phyloP scores from a whole-genome alignment of 495 filamentous ascomycete genomes.

The Podospora comata region DNA sequence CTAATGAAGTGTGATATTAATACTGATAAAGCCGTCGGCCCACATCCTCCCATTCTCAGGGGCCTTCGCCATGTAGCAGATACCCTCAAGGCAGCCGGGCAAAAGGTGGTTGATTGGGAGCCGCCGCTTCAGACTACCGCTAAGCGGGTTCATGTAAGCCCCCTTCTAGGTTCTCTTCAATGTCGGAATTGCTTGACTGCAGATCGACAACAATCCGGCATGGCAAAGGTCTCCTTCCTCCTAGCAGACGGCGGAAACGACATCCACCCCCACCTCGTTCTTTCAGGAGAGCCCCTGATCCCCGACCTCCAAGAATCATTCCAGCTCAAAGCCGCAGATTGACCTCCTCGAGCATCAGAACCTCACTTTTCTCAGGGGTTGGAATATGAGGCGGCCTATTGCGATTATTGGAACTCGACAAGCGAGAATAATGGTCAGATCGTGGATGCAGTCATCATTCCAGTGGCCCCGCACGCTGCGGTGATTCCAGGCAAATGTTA shows the following conservation, averaged over 20 bases:
- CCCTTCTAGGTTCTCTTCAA: too few relatives aligned
- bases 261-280: neutral
- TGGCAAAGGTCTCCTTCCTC: neutral
- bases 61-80: neutral
- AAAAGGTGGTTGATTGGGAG: neutral
- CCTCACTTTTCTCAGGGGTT: neutral
- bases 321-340: neutral
- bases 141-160: neutral
- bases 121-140: neutral
- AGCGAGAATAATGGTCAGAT: constrained; percentile 23
- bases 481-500: constrained; percentile 32
- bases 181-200: neutral
- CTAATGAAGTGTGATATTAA: neutral
- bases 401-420: neutral
- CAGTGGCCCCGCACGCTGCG: constrained; percentile 57
- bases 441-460: constrained; percentile 54
- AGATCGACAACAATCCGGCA: neutral
- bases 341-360: neutral
- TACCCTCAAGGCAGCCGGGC: neutral
- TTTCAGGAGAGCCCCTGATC: neutral
- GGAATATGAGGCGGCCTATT: neutral
- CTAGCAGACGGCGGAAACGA: neutral
- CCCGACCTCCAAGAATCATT: neutral
- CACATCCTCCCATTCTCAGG: neutral
- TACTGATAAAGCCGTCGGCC: neutral